These are phyloP conservation scores for Evernia prunastri DNA, from an alignment of 495 filamentous ascomycete species.

Conservation along the genomic window DNA sequence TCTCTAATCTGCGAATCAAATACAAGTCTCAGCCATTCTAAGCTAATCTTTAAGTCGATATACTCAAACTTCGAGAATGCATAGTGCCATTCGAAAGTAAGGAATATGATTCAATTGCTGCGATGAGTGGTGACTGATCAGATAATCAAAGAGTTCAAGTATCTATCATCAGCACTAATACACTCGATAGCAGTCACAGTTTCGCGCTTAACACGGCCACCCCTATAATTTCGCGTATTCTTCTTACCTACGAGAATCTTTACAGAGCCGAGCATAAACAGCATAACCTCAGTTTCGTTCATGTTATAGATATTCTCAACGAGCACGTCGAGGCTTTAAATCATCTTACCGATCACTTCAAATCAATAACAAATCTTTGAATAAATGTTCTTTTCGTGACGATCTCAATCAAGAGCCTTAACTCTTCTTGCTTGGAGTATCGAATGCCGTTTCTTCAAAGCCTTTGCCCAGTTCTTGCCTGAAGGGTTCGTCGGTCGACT, in stretches of 20 bases:
- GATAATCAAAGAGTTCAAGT: slow-evolving; percentile 26
- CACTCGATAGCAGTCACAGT: slow-evolving; percentile 35
- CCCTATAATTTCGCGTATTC: slow-evolving; percentile 30
- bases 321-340: slow-evolving; percentile 27
- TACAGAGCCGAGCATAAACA: too few relatives aligned
- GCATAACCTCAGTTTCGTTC: slow-evolving; percentile 33
- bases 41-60: slow-evolving; percentile 24
- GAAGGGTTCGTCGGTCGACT: too few relatives aligned
- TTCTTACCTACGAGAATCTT: slow-evolving; percentile 35
- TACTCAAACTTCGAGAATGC: slow-evolving; percentile 23
- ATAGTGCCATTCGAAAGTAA: slow-evolving; percentile 27
- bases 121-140: slow-evolving; percentile 26
- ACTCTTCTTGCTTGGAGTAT: too few relatives aligned
- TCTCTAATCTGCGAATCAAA: slow-evolving; percentile 27
- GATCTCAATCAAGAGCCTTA: too few relatives aligned
- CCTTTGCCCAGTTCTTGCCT: too few relatives aligned
- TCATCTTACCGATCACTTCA: slow-evolving; percentile 26
- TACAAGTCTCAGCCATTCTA: slow-evolving; percentile 26
- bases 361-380: too few relatives aligned
- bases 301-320: slow-evolving; percentile 33
- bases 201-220: slow-evolving; percentile 22
- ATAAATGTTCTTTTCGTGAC: too few relatives aligned
- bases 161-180: slow-evolving; percentile 30
- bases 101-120: slow-evolving; percentile 23
- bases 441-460: too few relatives aligned